Percentiles rank a stretch among this genome's conserved stretches.
phyloP scores from a whole-genome alignment of 805 yeast genomes.

The Hanseniaspora lachancei region DNA sequence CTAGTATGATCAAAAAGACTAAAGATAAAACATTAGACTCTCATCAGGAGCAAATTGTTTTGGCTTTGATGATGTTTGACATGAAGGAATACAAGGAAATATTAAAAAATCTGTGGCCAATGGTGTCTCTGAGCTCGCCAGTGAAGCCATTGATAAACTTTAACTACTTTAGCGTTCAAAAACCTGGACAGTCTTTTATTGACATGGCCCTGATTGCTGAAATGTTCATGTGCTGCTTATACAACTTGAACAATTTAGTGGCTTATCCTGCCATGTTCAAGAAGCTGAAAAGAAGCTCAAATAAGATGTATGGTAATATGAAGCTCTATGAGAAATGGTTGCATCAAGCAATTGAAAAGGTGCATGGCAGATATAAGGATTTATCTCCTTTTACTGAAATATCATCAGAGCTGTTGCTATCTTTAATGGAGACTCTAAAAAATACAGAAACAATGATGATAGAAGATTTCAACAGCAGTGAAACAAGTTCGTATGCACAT shows the following conservation, averaged over 20 bases:
- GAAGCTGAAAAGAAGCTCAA: slow-evolving; percentile 63
- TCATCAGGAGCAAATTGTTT: neutral
- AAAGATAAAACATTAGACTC: neutral
- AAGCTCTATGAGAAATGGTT: neutral
- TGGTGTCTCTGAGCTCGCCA: slow-evolving; percentile 53
- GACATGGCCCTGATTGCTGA: slow-evolving; percentile 58
- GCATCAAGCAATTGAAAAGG: neutral
- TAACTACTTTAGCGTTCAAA: slow-evolving; percentile 86
- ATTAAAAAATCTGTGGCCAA: slow-evolving; percentile 16
- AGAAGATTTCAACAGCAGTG: neutral
- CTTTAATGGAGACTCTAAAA: neutral
- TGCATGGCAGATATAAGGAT: neutral
- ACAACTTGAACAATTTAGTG: slow-evolving; percentile 41
- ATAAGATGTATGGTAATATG: slow-evolving; percentile 47
- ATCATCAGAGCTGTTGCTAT: neutral
- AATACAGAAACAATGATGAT: neutral
- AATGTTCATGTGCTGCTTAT: slow-evolving; percentile 47
- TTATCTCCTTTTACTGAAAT: neutral
- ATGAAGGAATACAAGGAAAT: neutral
- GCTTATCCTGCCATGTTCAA: slow-evolving; percentile 49
- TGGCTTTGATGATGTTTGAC: neutral
- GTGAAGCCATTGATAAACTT: slow-evolving; percentile 65
- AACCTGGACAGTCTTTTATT: slow-evolving; percentile 86
- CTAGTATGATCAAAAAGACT: neutral
- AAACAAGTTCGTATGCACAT: neutral